Base-by-base conservation (phyloP, 2,329 filamentous ascomycete species). In the Colletotrichum limetticola region DNA sequence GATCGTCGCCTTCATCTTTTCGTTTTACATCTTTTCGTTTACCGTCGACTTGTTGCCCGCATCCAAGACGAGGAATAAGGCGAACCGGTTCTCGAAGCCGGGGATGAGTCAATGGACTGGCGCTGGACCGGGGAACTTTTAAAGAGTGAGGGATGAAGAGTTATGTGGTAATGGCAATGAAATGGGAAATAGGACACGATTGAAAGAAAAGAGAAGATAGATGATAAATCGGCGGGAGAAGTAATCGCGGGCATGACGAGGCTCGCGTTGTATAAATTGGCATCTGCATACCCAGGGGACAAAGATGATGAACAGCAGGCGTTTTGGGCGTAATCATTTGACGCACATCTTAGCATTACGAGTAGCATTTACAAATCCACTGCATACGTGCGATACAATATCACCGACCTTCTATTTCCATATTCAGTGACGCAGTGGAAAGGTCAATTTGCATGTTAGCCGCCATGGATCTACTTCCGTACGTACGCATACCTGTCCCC, bases 1-100 rank as follows among this genome's bases (percentile, higher is more conserved):
- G 90, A 80, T 90, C 73, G 91, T 98, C 75, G 90, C 95, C 37
- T 91, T 97, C 79, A 87, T 98, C 79, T 98, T 95, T 84, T 94
- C 93, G 66, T 93, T 95, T 79, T 98, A 98, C 84, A 88, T 97
- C 74, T 89, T 96, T 75, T 95, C 93, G 74, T 98, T 97, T 86
- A 89, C 93, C 78, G 88, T 98, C 80, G 96, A 99, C 83, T 90
- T 99, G 62, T 88, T 94, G 75, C 97, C 97, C 0, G 94, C 94
- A 12, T 86, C 93, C 2, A 86, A 89, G 74, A 93, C 91, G 12
- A 90, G 88, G 75, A 80, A 84, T 76, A 68, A 61, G 64, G 35
- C 46, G 49, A 64, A 35, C 1, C 61, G 74, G 37, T 75, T 75
- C 24, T 42, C 63, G 11, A 75, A 75, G 56, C 69, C 74, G 4